These are phyloP conservation scores for Heimioporus punctisporus DNA, from an alignment of 1,284 basidiomycete genomes.

Conservation along the genomic window DNA sequence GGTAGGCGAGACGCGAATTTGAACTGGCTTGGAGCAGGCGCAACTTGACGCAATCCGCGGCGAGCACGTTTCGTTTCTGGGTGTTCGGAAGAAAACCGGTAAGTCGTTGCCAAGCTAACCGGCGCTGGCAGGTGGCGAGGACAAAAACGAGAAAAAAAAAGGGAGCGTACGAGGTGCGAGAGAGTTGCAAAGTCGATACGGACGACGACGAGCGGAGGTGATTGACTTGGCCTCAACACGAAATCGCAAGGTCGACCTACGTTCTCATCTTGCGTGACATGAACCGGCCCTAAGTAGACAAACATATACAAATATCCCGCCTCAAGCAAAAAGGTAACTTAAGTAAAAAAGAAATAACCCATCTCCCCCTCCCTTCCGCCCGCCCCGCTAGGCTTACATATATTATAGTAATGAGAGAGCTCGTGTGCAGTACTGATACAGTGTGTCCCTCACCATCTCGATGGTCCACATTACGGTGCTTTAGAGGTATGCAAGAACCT, in stretches of 20 bases:
- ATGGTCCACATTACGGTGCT: conserved; percentile 29
- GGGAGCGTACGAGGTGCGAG: conserved; percentile 18
- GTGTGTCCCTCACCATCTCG: conserved; percentile 14
- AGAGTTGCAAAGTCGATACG: conserved; percentile 21
- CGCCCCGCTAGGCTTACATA: too few species aligned
- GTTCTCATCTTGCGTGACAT: conserved; percentile 18
- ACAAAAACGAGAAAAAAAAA: conserved; percentile 1
- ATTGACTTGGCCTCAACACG: conserved; percentile 24
- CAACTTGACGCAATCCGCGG: conserved; percentile 30
- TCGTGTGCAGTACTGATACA: conserved; percentile 35
- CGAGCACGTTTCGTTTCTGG: conserved; percentile 27
- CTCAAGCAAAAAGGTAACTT: background rate
- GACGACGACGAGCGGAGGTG: conserved; percentile 24
- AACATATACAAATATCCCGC: conserved; percentile 29
- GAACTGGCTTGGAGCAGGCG: too few species aligned
- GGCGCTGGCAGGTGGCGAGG: background rate
- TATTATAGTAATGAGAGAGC: too few species aligned
- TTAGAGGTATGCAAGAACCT: conserved; percentile 34
- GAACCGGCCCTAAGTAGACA: conserved; percentile 35
- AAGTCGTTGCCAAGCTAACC: conserved; percentile 13
- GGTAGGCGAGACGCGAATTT: too few species aligned
- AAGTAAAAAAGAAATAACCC: too few species aligned
- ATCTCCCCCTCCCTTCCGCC: too few species aligned
- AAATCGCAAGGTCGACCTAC: conserved; percentile 22
- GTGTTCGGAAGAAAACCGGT: conserved; percentile 18